Evolutionary conservation across 2,329 filamentous ascomycete species (phyloP).

Genomic region (Aspergillus alliaceus): DNA sequence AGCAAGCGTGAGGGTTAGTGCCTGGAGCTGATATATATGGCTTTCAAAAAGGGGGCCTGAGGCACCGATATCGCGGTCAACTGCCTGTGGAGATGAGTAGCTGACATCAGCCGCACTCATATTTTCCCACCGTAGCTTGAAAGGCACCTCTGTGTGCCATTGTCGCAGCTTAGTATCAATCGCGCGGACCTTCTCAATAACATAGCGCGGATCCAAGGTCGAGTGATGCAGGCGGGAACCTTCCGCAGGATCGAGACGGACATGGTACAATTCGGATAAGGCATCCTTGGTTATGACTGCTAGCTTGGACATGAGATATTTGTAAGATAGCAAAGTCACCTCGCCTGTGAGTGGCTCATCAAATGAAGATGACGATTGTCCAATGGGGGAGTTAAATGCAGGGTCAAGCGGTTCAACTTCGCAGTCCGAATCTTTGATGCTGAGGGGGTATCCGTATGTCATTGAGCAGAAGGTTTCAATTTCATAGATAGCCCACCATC

Average conservation of each 20-base stretch:
- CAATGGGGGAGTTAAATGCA: slow-evolving; percentile 9
- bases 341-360: slow-evolving; percentile 8
- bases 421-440: slow-evolving; percentile 35
- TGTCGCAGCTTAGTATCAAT: slow-evolving; percentile 8
- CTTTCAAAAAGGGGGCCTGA: slow-evolving; percentile 22
- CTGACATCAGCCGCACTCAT: background rate
- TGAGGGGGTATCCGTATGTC: slow-evolving; percentile 40
- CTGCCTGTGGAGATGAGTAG: slow-evolving; percentile 19
- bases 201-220: background rate
- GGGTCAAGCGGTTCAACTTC: slow-evolving; percentile 32
- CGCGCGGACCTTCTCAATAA: slow-evolving; percentile 6
- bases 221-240: background rate
- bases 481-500: slow-evolving; percentile 46
- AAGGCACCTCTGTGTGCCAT: slow-evolving; percentile 20
- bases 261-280: slow-evolving; percentile 19
- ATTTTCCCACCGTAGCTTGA: slow-evolving; percentile 1
- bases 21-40: slow-evolving; percentile 33
- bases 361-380: slow-evolving; percentile 9
- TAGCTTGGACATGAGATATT: slow-evolving; percentile 26
- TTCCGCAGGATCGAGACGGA: slow-evolving; percentile 2
- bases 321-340: slow-evolving; percentile 21
- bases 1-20: slow-evolving; percentile 32
- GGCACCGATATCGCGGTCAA: slow-evolving; percentile 25
- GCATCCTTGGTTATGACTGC: slow-evolving; percentile 17
- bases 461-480: slow-evolving; percentile 44